These are phyloP conservation scores for Candida tibetensis DNA, from an alignment of 805 yeast genomes.

Conservation along the genomic window DNA sequence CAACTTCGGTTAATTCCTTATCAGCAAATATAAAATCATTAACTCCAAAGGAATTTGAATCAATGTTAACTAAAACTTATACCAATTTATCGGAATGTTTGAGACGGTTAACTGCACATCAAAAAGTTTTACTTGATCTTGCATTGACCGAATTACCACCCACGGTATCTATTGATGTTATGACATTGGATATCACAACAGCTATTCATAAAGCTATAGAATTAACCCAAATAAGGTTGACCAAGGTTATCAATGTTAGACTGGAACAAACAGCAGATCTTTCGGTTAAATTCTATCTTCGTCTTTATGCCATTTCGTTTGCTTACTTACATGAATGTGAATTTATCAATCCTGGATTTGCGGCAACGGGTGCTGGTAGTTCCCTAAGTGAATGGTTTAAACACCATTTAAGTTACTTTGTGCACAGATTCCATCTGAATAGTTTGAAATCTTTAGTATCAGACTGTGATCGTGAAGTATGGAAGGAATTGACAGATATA, in stretches of 20 bases:
- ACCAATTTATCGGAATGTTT: constrained; percentile 68
- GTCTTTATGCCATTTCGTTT: constrained; percentile 62
- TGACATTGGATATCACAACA: constrained; percentile 63
- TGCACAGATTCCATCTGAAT: constrained; percentile 52
- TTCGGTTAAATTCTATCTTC: constrained; percentile 58
- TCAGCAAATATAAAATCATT: constrained; percentile 55
- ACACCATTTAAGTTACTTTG: constrained; percentile 62
- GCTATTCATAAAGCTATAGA: constrained; percentile 68
- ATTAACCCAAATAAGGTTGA: constrained; percentile 70
- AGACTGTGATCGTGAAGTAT: constrained; percentile 63
- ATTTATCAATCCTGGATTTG: constrained; percentile 65
- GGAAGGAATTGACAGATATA: constrained; percentile 72
- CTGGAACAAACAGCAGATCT: constrained; percentile 63
- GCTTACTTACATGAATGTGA: constrained; percentile 83
- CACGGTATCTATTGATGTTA: constrained; percentile 36
- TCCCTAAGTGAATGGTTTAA: constrained; percentile 61
- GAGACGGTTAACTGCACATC: constrained; percentile 72
- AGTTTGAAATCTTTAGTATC: constrained; percentile 45
- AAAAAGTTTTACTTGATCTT: constrained; percentile 71
- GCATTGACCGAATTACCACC: constrained; percentile 43
- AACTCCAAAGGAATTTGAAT: constrained; percentile 73
- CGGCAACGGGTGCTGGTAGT: constrained; percentile 48
- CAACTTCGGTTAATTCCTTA: constrained; percentile 16
- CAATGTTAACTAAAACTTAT: constrained; percentile 60
- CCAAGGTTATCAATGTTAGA: constrained; percentile 74